phyloP scores from a whole-genome alignment of 768 basidiomycete species.

The Russula sp. region DNA sequence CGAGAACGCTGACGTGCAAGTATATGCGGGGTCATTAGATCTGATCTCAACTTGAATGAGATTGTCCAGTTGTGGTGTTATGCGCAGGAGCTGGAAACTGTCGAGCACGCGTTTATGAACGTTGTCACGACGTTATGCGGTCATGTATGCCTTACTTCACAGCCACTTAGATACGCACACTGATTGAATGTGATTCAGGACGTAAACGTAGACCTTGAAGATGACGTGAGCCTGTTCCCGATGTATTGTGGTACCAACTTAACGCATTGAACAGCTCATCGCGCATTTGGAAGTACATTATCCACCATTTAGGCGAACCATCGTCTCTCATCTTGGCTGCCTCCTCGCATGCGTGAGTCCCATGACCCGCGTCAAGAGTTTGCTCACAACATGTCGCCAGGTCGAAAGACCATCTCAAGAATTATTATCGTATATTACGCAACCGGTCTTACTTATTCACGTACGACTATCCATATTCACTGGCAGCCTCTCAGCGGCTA shows the following conservation, averaged over 20 bases:
- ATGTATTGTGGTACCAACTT: neutral
- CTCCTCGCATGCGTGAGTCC: slow-evolving; percentile 14
- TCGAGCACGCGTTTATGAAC: slow-evolving; percentile 27
- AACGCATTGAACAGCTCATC: slow-evolving; percentile 18
- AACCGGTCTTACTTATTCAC: slow-evolving; percentile 22
- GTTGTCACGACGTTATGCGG: slow-evolving; percentile 23
- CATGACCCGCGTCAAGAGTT: neutral
- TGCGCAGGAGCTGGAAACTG: slow-evolving; percentile 25
- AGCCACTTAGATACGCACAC: neutral
- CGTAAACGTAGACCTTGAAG: slow-evolving; percentile 19
- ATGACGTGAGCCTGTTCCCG: slow-evolving; percentile 15
- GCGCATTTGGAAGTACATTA: slow-evolving; percentile 24
- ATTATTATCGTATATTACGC: slow-evolving; percentile 3
- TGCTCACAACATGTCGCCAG: neutral
- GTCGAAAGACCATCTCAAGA: slow-evolving; percentile 1
- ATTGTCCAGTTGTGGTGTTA: slow-evolving; percentile 27
- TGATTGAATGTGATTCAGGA: slow-evolving; percentile 8
- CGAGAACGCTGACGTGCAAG: neutral
- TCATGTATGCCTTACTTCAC: slow-evolving; percentile 14
- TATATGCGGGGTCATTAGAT: neutral
- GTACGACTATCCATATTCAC: neutral
- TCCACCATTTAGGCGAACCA: slow-evolving; percentile 24
- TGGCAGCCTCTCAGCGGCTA: neutral
- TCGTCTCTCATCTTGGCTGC: slow-evolving; percentile 17
- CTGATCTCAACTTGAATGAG: slow-evolving; percentile 22